Base-by-base conservation (phyloP, 768 basidiomycete genomes). In the Mrakia gelida region DNA sequence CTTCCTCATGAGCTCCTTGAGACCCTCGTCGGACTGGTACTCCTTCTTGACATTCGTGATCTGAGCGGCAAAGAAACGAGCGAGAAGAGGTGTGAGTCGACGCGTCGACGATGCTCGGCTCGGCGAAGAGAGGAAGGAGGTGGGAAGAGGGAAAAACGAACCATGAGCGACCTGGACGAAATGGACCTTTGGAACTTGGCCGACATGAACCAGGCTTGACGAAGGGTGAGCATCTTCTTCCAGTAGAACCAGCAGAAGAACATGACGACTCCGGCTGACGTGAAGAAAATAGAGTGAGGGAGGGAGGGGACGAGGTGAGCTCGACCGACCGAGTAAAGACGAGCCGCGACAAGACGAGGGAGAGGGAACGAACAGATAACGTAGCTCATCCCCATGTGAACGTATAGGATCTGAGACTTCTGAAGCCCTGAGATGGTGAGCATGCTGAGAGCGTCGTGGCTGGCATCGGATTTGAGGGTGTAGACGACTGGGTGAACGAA, bases 141-240 rank as follows among this genome's bases (percentile, higher is more conserved):
- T 30, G 16, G 43, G 30, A 13, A 49, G 49, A 45, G 30, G 63
- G 16, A 23, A 30, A 9, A 26, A 43, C 80, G n/a, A 30, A 82
- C 82, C 83, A 93, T 90, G 74, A 99, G 88, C 0, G 96, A 98
- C 54, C 97, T 90, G 0, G 95, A 93, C 82, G 97, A 95, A 87
- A 98, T 97, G 2, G 92, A 92, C 79, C 91, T 88, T 72, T 91
- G 87, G 85, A 97, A 95, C 43, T 86, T 86, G 18, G 84, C 82
- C 5, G 85, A 85, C 63, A 86, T 82, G 87, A 95, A 98, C 92
- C 94, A 99, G 49, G 88, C 86, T 80, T 89, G 88, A 3, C 96
- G 91, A 1, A 99, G 89, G 62, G 85, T 86, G 73, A 98, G 86
- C 88, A 98, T 93, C 65, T 84, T 80, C 70, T 82, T 80, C 85